Conservation (phyloP, 805 yeast genomes). For the Candida adriatica region DNA sequence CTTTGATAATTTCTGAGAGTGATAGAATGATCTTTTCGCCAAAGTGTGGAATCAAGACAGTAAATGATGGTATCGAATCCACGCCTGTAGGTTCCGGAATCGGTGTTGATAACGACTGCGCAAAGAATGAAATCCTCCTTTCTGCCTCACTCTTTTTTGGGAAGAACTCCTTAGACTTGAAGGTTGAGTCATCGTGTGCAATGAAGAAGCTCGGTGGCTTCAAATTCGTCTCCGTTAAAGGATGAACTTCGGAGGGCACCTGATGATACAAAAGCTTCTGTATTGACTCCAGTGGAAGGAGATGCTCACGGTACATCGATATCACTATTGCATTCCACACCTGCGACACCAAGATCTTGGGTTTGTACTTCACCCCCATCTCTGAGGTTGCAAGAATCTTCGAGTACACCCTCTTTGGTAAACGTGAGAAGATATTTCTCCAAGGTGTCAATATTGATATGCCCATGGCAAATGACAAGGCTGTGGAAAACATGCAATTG, state of each 20-base stretch:
- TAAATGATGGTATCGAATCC: slow-evolving; percentile 70
- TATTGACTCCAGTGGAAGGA: slow-evolving; percentile 67
- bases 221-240: slow-evolving; percentile 31
- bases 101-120: slow-evolving; percentile 83
- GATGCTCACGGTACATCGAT: slow-evolving; percentile 76
- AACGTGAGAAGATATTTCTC: slow-evolving; percentile 69
- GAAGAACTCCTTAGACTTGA: slow-evolving; percentile 52
- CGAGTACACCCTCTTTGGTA: slow-evolving; percentile 71
- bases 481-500: slow-evolving; percentile 67
- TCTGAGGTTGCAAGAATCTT: slow-evolving; percentile 43
- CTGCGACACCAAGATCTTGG: slow-evolving; percentile 55
- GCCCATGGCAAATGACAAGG: slow-evolving; percentile 67
- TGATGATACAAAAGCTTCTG: slow-evolving; percentile 52
- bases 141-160: slow-evolving; percentile 68
- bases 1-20: slow-evolving; percentile 70
- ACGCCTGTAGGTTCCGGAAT: slow-evolving; percentile 66
- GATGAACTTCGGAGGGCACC: slow-evolving; percentile 24
- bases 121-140: slow-evolving; percentile 79
- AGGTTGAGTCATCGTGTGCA: slow-evolving; percentile 74
- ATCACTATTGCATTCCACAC: slow-evolving; percentile 83
- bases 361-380: slow-evolving; percentile 35
- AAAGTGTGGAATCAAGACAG: slow-evolving; percentile 85
- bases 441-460: slow-evolving; percentile 85
- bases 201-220: slow-evolving; percentile 75
- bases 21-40: slow-evolving; percentile 74